Percentiles rank a stretch among this genome's conserved stretches.
Conservation (phyloP, 2,329 filamentous ascomycete genomes). For the Pyrenophora seminiperda region DNA sequence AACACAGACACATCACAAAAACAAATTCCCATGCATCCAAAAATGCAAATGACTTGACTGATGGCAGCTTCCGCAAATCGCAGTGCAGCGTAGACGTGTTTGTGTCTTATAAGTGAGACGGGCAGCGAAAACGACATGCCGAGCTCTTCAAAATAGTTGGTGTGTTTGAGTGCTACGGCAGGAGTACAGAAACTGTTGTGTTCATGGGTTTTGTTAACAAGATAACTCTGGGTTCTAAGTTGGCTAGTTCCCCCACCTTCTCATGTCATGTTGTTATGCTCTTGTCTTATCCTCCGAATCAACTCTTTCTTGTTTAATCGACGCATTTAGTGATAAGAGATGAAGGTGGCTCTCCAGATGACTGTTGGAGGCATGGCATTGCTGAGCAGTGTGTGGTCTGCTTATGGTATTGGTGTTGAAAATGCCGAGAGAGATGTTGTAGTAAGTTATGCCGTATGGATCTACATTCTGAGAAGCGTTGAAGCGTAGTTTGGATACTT, state of each 20-base stretch:
- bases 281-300: no score
- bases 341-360: no score
- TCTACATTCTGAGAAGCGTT: background rate
- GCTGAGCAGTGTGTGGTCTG: constrained; percentile 22
- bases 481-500: constrained; percentile 12
- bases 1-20: no score
- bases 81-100: background rate
- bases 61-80: background rate
- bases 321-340: no score
- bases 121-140: constrained; percentile 7
- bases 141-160: constrained; percentile 7
- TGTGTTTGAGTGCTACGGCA: constrained; percentile 27
- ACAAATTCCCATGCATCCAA: no score
- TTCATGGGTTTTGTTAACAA: constrained; percentile 12
- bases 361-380: constrained; percentile 9
- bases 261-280: no score
- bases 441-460: background rate
- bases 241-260: background rate
- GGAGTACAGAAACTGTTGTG: constrained; percentile 11
- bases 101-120: background rate
- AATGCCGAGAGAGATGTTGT: background rate
- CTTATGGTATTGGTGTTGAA: constrained; percentile 20
- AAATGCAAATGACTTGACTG: background rate
- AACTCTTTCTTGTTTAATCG: no score
- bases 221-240: background rate